Evolutionary conservation across 2,329 filamentous ascomycete species (phyloP), one percentile per base, ranked within the genome.

Genomic region (Fusarium dlaminii): DNA sequence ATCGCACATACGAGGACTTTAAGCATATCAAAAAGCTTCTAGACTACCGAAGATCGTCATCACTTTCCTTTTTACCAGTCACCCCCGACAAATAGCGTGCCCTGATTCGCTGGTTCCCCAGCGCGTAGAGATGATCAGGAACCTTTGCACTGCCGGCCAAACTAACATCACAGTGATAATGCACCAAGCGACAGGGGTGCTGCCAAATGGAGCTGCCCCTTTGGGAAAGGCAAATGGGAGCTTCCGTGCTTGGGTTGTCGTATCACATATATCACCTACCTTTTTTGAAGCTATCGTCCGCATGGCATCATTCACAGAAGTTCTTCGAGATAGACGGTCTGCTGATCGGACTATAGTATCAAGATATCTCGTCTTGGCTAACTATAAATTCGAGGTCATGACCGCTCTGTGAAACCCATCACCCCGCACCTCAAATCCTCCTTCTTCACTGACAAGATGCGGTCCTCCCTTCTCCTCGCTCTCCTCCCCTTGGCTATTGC

Each of bases 181-280:
- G 66, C 67, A 17, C 24, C 58, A 22, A 24, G 27, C 24, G 59
- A 51, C 59, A 66, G 66, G 67, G 58, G 59, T 48, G 6, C 12
- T 0, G 11, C 20, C 10, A 24, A 20, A 27, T 61, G 24, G 42
- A 70, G 70, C 70, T 73, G 45, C 70, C 70, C 62, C 15, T 73
- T 70, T 65, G 11, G 70, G 70, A 43, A 66, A 73, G 65, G 56
- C 51, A 39, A 54, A 68, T 69, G 70, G 63, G 68, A 72, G 70
- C 59, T 73, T 73, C 70, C 69, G 70, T 73, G 48, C 70, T 62
- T 69, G 64, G 40, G 27, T 8, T 54, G 70, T 72, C 57, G 57
- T 68, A 73, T 59, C 62, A 64, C 69, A 61, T 58, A 55, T 56
- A 58, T 73, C 66, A 73, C 70, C 70, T 73, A 73, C 70, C 70